Conservation (phyloP, 352 stramenopile species). For the Paralagenidium karlingii region DNA sequence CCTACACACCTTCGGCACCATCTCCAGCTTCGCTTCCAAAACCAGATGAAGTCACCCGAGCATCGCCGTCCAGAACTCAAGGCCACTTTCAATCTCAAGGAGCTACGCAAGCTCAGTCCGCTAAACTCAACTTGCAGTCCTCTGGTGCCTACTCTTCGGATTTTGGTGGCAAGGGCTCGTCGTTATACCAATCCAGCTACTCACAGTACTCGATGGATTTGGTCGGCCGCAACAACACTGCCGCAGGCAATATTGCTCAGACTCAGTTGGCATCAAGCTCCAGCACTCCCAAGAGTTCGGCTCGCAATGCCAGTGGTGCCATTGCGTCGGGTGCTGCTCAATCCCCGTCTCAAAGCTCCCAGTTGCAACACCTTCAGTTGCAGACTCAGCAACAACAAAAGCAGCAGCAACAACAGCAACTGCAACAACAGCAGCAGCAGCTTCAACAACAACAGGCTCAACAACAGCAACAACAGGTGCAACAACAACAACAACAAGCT, state of each 20-base stretch:
- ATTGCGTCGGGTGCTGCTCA: conserved; percentile 17
- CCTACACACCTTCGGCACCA: conserved; percentile 53
- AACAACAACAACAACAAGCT: conserved; percentile 12
- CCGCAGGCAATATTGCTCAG: conserved; percentile 18
- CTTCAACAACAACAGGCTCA: conserved; percentile 10
- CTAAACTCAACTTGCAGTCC: conserved; percentile 51
- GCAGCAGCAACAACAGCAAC: conserved; percentile 9
- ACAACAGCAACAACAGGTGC: conserved; percentile 16
- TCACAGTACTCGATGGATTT: conserved; percentile 77
- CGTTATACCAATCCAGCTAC: conserved; percentile 67
- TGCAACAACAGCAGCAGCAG: conserved; percentile 28
- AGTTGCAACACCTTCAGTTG: conserved; percentile 16
- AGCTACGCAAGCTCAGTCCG: conserved; percentile 16
- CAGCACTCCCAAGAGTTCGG: conserved; percentile 43
- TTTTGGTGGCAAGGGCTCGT: conserved; percentile 32
- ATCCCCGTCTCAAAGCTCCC: conserved; percentile 31
- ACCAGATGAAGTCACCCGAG: conserved; percentile 72
- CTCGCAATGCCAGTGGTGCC: conserved; percentile 6
- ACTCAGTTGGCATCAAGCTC: conserved; percentile 16
- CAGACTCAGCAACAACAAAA: conserved; percentile 1
- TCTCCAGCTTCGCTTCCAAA: conserved; percentile 80
- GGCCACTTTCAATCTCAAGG: conserved; percentile 31
- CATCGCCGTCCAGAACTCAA: conserved; percentile 43
- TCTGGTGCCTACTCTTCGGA: conserved; percentile 31
- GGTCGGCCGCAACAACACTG: conserved; percentile 12